Conservation (phyloP, 345 rosid species). For the Eucalyptus marginata region DNA sequence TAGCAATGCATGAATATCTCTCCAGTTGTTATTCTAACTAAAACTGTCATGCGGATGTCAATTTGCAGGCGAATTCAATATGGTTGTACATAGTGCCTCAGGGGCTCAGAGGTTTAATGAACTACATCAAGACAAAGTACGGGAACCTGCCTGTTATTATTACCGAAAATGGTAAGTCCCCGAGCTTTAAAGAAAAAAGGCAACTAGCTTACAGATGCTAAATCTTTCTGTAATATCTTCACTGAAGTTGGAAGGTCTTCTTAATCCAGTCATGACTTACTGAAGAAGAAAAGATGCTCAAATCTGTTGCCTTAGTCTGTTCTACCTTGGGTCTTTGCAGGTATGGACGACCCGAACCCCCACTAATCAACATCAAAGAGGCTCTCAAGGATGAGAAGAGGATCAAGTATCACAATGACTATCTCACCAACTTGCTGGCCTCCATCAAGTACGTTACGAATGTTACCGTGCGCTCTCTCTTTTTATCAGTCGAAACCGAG, state of each 20-base stretch:
- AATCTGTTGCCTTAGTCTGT: background rate
- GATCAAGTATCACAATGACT: constrained; percentile 72
- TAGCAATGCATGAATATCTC: background rate
- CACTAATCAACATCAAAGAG: constrained; percentile 26
- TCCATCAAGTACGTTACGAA: constrained; percentile 41
- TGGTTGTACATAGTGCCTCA: constrained; percentile 65
- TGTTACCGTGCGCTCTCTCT: background rate
- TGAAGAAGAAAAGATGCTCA: background rate
- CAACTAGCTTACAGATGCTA: background rate
- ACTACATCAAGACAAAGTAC: constrained; percentile 52
- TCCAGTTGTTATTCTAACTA: background rate
- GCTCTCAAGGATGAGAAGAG: constrained; percentile 75
- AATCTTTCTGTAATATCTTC: background rate
- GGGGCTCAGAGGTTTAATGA: constrained; percentile 61
- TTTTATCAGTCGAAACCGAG: background rate
- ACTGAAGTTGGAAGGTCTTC: background rate
- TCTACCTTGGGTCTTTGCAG: constrained; percentile 15
- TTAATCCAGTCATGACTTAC: background rate
- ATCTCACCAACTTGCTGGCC: constrained; percentile 68
- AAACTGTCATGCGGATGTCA: background rate
- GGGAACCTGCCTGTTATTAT: constrained; percentile 45
- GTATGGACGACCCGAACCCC: constrained; percentile 81
- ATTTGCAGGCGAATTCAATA: constrained; percentile 48
- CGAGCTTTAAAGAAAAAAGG: background rate
- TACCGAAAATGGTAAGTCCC: constrained; percentile 50